Base-by-base conservation (phyloP, 352 stramenopile genomes). In the Phytopythium helicoides region DNA sequence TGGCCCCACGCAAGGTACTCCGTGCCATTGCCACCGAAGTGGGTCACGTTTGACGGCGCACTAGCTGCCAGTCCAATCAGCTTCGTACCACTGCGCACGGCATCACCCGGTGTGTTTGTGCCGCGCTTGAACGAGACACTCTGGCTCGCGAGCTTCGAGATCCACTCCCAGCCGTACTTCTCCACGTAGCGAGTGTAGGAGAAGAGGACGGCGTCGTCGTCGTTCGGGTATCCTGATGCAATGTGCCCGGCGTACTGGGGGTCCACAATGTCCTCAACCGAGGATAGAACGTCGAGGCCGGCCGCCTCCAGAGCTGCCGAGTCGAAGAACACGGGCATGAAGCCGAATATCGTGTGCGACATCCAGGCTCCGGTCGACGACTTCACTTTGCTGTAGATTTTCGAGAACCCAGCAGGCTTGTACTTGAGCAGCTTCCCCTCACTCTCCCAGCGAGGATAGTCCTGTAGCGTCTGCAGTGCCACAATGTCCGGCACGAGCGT, bases 341-440 rank as follows among this genome's bases (percentile, higher is more conserved):
- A 81, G 6, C 62, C 58, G 48, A 69, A 72, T 26, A 71, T 52
- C 28, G 54, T 55, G 61, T 73, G 72, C 4, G 62, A 59, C 52
- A 72, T 68, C 68, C 70, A 85, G 33, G 62, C 58, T 14, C 61
- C 61, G 10, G 36, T 52, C 15, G 59, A 41, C 46, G 64, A 53
- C 45, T 68, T 70, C 62, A 85, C 74, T 12, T 37, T 40, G 26
- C 73, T 55, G 58, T 85, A 76, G 62, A 85, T 61, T 47, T 77
- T 52, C n/a, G 70, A 81, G 62, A 77, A 81, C 28, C 68, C 70
- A 16, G 62, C 66, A 0, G 73, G 73, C 57, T 80, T 81, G 68
- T 85, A 85, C 47, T 66, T 49, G 28, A 80, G 62, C 33, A 85
- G 51, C 49, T 78, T 66, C 18, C 55, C 68, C 26, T 77, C 54